These are phyloP conservation scores for Earliella scabrosa DNA, from an alignment of 1,284 basidiomycete species.

Conservation along the genomic window DNA sequence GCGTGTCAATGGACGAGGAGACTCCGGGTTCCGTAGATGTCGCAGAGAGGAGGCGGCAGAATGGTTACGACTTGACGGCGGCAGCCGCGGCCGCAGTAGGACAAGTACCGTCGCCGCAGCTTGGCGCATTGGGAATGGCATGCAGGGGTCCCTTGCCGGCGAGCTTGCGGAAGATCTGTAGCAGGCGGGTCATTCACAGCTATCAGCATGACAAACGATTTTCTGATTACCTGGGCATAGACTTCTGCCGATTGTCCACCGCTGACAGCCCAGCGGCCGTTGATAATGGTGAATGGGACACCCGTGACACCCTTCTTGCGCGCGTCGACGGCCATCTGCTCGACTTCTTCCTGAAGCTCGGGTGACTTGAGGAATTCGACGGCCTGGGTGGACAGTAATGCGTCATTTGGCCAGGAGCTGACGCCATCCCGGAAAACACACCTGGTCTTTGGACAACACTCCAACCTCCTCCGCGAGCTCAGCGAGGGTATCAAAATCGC, in stretches of 20 bases:
- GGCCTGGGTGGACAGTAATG: constrained; percentile 32
- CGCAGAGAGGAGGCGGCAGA: neutral
- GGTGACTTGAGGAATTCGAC: constrained; percentile 66
- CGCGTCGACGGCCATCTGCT: constrained; percentile 69
- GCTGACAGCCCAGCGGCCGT: constrained; percentile 78
- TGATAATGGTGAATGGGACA: constrained; percentile 81
- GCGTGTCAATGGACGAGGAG: neutral
- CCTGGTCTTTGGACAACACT: constrained; percentile 68
- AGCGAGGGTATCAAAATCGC: constrained; percentile 60
- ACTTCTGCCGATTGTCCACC: constrained; percentile 76
- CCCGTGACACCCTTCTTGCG: constrained; percentile 75
- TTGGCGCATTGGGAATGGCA: constrained; percentile 20
- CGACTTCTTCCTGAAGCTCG: constrained; percentile 70
- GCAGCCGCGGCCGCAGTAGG: constrained; percentile 8
- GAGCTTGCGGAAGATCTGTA: constrained; percentile 42
- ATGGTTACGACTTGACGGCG: constrained; percentile 19
- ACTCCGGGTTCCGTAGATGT: too few species aligned
- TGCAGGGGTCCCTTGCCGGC: constrained; percentile 27
- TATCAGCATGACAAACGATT: neutral
- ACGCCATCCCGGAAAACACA: constrained; percentile 30
- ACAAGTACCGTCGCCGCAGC: constrained; percentile 12
- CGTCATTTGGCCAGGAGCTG: constrained; percentile 7
- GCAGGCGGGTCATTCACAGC: constrained; percentile 2
- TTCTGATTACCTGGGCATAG: constrained; percentile 62
- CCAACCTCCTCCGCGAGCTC: constrained; percentile 61